Evolutionary conservation across 331 rosid genomes (phyloP).

Genomic region (Dryas integrifolia): DNA sequence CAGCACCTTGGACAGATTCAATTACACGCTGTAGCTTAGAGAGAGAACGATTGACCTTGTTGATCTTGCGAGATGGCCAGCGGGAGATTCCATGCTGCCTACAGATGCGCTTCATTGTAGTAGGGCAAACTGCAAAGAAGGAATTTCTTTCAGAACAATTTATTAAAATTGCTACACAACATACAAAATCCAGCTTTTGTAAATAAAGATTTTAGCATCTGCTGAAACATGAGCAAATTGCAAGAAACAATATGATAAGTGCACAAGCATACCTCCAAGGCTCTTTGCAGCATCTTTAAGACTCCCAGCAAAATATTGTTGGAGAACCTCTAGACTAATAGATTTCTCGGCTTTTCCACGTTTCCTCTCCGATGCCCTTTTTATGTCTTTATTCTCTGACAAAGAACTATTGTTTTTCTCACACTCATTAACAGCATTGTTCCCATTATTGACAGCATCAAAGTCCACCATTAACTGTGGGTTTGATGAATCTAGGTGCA

Average conservation of each 20-base stretch:
- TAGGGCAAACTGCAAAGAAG: constrained; percentile 79
- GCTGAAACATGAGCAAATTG: constrained; percentile 14
- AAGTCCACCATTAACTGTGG: constrained; percentile 37
- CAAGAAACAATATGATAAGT: constrained; percentile 7
- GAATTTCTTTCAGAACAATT: constrained; percentile 24
- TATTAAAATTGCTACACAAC: constrained; percentile 18
- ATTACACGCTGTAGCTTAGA: constrained; percentile 85
- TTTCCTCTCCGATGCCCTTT: constrained; percentile 64
- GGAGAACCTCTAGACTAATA: constrained; percentile 81
- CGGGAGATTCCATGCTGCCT: constrained; percentile 99
- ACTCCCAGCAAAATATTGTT: constrained; percentile 87
- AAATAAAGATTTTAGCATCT: constrained; percentile 16
- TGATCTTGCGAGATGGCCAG: constrained; percentile 98
- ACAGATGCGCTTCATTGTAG: constrained; percentile 98
- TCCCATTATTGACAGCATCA: constrained; percentile 38
- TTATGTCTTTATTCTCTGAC: constrained; percentile 46
- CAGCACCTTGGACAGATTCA: constrained; percentile 89
- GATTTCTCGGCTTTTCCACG: constrained; percentile 96
- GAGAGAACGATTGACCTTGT: constrained; percentile 87
- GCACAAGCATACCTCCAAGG: constrained; percentile 71
- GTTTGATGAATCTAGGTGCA: constrained; percentile 39
- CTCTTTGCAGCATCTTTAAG: constrained; percentile 98
- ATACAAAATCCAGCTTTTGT: neutral
- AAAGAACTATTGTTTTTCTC: constrained; percentile 37
- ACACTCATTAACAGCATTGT: constrained; percentile 29